Conservation (phyloP, 78 protist species). For the Bigelowiella natans region DNA sequence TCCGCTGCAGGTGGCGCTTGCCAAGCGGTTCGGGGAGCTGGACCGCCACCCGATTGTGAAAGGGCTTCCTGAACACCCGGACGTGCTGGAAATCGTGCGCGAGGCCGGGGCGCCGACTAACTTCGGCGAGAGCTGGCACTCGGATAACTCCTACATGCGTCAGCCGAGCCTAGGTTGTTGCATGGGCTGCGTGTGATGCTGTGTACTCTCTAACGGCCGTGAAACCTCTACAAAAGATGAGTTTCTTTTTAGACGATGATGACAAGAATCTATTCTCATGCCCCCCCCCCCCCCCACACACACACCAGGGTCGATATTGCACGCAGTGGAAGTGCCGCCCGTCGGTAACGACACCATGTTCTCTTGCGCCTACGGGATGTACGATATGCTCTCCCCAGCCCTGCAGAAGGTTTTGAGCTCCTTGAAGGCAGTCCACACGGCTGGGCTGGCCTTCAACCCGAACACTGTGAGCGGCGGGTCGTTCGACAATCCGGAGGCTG, state of each 20-base stretch:
- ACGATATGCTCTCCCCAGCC: not conserved
- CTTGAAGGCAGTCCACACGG: not conserved
- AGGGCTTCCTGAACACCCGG: not conserved
- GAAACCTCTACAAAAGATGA: no score
- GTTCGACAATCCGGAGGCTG: not conserved
- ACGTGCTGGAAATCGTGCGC: not conserved
- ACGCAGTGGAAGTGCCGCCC: not conserved
- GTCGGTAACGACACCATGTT: not conserved
- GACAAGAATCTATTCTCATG: no score
- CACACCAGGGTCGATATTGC: not conserved
- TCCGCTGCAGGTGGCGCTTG: not conserved
- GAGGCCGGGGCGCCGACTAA: not conserved
- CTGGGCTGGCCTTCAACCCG: not conserved
- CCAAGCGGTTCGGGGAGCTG: not conserved
- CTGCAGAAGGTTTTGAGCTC: not conserved
- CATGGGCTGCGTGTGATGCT: no score
- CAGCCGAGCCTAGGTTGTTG: not conserved
- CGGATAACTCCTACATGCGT: not conserved
- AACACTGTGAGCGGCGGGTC: not conserved
- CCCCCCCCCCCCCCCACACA: no score
- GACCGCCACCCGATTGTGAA: not conserved
- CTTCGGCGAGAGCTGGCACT: not conserved
- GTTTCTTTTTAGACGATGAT: no score
- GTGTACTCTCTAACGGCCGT: no score
- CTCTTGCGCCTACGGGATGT: not conserved